A percentile compares a stretch with the other conserved stretches of the same genome.
Evolutionary conservation across 2,329 filamentous ascomycete genomes (phyloP).

Genomic region (Colletotrichum acutatum): DNA sequence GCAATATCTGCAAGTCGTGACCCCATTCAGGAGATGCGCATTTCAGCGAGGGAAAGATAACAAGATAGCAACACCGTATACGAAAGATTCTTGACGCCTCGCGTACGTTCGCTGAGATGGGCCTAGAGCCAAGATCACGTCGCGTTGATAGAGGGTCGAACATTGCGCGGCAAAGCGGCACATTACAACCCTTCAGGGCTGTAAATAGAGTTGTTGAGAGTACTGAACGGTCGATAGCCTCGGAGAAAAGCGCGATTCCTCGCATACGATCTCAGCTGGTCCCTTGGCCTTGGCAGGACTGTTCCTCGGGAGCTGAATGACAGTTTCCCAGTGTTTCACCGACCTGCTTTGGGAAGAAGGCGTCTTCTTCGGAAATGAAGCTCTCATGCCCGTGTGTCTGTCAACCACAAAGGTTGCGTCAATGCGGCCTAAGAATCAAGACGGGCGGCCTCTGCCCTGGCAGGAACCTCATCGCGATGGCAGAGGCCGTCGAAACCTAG

Average conservation of each 20-base stretch:
- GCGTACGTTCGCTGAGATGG: neutral
- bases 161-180: neutral
- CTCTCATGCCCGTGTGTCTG: slow-evolving; percentile 1
- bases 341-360: slow-evolving; percentile 17
- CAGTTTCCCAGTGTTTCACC: slow-evolving; percentile 20
- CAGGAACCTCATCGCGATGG: neutral
- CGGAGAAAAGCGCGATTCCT: neutral
- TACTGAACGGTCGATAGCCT: neutral
- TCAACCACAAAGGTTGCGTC: slow-evolving; percentile 10
- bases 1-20: neutral
- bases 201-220: slow-evolving; percentile 4
- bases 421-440: slow-evolving; percentile 1
- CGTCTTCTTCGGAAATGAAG: slow-evolving; percentile 28
- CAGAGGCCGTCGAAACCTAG: slow-evolving; percentile 1
- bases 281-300: neutral
- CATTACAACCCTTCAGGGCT: neutral
- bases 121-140: neutral
- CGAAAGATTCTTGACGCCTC: neutral
- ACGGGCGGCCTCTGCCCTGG: neutral
- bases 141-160: neutral
- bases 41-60: neutral
- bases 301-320: slow-evolving; percentile 10
- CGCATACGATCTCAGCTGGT: neutral
- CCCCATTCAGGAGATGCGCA: neutral
- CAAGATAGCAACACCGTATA: neutral